Conservation (phyloP, 257 asterid genomes). For the Thymus mandschuricus region DNA sequence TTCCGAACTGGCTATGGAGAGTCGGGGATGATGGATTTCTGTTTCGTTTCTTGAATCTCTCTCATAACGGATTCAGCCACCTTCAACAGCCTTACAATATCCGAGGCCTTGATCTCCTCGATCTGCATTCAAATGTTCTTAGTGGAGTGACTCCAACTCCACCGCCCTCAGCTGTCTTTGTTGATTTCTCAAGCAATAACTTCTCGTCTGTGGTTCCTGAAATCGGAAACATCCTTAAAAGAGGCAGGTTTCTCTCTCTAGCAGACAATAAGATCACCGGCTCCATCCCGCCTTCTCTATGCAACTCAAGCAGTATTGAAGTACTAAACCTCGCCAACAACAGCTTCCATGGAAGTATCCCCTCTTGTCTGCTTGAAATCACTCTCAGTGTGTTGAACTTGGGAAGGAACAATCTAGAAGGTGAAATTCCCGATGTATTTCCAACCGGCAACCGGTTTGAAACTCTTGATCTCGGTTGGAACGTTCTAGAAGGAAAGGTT, state of each 20-base stretch:
- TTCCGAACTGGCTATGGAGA: conserved; percentile 65
- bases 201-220: conserved; percentile 45
- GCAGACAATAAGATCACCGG: conserved; percentile 51
- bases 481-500: too few relatives aligned
- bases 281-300: conserved; percentile 55
- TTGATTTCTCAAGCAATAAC: conserved; percentile 58
- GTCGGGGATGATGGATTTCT: conserved; percentile 38
- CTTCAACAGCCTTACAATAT: conserved; percentile 54
- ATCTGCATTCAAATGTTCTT: conserved; percentile 53
- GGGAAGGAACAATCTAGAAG: too few relatives aligned
- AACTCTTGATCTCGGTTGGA: too few relatives aligned
- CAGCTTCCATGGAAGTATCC: conserved; percentile 50
- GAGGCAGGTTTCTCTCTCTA: conserved; percentile 43
- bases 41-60: conserved; percentile 43
- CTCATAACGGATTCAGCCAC: conserved; percentile 45
- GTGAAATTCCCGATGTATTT: too few relatives aligned
- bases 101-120: conserved; percentile 37
- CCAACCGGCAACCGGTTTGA: too few relatives aligned
- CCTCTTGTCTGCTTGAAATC: conserved; percentile 26
- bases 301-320: conserved; percentile 47
- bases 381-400: too few relatives aligned
- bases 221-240: conserved; percentile 25
- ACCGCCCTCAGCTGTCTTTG: conserved; percentile 16
- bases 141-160: conserved; percentile 47
- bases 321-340: conserved; percentile 62